Evolutionary conservation across 1,284 basidiomycete genomes (phyloP).

Genomic region (Cryptococcus hybrid): DNA sequence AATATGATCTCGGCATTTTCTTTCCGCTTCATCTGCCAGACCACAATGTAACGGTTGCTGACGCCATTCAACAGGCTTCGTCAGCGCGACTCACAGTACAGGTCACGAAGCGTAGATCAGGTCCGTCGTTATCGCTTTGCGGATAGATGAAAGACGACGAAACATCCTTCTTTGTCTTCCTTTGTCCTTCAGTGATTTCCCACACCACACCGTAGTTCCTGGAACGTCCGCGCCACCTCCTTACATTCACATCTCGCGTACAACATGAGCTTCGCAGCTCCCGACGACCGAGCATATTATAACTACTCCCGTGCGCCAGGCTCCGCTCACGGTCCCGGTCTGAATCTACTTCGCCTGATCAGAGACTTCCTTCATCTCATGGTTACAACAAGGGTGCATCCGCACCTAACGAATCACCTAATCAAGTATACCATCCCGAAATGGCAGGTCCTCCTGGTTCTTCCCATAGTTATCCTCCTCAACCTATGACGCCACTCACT

Average conservation of each 20-base stretch:
- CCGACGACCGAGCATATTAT: constrained; percentile 20
- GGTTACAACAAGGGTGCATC: constrained; percentile 21
- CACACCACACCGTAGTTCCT: background rate
- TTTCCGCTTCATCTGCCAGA: no score
- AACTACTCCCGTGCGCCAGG: constrained; percentile 32
- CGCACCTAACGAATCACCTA: constrained; percentile 24
- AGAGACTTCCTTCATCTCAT: constrained; percentile 34
- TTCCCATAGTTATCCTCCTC: constrained; percentile 39
- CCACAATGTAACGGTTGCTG: background rate
- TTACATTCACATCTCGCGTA: constrained; percentile 15
- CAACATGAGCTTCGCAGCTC: constrained; percentile 30
- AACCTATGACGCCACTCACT: constrained; percentile 36
- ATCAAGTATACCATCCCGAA: constrained; percentile 23
- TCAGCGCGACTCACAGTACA: background rate
- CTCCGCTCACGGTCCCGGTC: constrained; percentile 27
- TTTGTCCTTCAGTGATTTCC: background rate
- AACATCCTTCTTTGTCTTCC: background rate
- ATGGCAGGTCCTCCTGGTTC: constrained; percentile 30
- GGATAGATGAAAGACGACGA: no score
- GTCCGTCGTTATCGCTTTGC: background rate
- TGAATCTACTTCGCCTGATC: constrained; percentile 20
- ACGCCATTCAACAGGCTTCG: background rate
- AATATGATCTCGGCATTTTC: no score
- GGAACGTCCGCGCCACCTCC: constrained; percentile 2
- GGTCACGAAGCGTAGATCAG: constrained; percentile 1